A percentile compares a stretch with the other conserved stretches of the same genome.
Evolutionary conservation across 2,329 filamentous ascomycete species (phyloP).

Genomic region (Trichoderma breve): DNA sequence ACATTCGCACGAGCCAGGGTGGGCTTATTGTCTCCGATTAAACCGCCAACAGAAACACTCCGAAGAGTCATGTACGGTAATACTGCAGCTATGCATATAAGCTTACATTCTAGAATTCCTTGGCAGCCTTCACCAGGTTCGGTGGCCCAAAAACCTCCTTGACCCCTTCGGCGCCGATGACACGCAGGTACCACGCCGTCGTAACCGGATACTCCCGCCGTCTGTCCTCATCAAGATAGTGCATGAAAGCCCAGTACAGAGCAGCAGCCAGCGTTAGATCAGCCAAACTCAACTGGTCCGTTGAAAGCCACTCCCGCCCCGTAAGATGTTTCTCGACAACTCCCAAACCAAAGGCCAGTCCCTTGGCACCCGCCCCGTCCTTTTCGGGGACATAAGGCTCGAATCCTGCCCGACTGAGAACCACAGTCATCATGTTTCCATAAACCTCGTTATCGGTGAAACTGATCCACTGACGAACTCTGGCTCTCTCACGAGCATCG

Average conservation of each 20-base stretch:
- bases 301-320: neutral
- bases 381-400: neutral
- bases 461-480: neutral
- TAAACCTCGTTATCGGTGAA: neutral
- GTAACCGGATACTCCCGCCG: neutral
- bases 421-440: neutral
- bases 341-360: neutral
- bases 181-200: neutral
- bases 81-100: neutral
- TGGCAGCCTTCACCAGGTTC: neutral
- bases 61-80: neutral
- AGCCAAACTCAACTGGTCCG: neutral
- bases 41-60: neutral
- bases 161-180: neutral
- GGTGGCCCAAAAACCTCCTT: neutral
- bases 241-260: neutral
- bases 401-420: neutral
- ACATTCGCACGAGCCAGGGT: neutral
- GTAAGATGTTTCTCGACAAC: neutral
- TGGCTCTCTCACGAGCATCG: neutral
- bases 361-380: neutral
- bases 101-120: neutral
- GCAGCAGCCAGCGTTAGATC: neutral
- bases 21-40: neutral
- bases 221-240: neutral